These are phyloP conservation scores for Wickerhamiella vanderwaltii DNA, from an alignment of 805 yeast species.

Conservation along the genomic window DNA sequence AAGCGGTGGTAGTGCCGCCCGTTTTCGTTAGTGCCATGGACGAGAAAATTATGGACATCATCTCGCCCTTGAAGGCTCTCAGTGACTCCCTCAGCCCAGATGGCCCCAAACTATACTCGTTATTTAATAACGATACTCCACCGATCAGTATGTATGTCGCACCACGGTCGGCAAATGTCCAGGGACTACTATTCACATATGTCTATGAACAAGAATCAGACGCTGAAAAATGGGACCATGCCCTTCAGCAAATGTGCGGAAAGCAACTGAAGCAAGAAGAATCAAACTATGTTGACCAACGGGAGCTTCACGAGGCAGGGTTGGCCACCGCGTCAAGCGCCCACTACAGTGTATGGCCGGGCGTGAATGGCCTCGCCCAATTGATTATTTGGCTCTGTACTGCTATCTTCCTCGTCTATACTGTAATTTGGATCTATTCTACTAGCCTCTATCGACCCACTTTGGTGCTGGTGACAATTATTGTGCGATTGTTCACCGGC, in stretches of 20 bases:
- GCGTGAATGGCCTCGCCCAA: slow-evolving; percentile 1
- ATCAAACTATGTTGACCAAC: slow-evolving; percentile 2
- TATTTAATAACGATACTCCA: slow-evolving; percentile 1
- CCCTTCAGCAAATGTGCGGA: not conserved
- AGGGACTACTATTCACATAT: slow-evolving; percentile 11
- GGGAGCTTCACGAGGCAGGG: slow-evolving; percentile 10
- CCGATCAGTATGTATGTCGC: slow-evolving; percentile 2
- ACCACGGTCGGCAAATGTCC: slow-evolving; percentile 1
- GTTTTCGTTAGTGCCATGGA: slow-evolving; percentile 9
- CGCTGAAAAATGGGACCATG: slow-evolving; percentile 2
- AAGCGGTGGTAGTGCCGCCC: slow-evolving; percentile 13
- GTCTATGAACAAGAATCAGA: slow-evolving; percentile 4
- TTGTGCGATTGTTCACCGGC: not conserved
- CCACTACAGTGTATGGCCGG: slow-evolving; percentile 8
- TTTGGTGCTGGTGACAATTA: not conserved
- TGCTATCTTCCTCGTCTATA: not conserved
- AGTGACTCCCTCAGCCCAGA: not conserved
- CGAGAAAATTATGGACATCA: slow-evolving; percentile 2
- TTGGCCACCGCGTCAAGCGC: slow-evolving; percentile 8
- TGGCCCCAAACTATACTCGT: not conserved
- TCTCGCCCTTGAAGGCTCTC: slow-evolving; percentile 9
- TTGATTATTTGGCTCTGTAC: not conserved
- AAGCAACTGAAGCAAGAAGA: not conserved
- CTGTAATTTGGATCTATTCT: not conserved
- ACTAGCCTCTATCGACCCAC: slow-evolving; percentile 1